Evolutionary conservation across 768 basidiomycete genomes (phyloP).

Genomic region (Suillus weaverae): DNA sequence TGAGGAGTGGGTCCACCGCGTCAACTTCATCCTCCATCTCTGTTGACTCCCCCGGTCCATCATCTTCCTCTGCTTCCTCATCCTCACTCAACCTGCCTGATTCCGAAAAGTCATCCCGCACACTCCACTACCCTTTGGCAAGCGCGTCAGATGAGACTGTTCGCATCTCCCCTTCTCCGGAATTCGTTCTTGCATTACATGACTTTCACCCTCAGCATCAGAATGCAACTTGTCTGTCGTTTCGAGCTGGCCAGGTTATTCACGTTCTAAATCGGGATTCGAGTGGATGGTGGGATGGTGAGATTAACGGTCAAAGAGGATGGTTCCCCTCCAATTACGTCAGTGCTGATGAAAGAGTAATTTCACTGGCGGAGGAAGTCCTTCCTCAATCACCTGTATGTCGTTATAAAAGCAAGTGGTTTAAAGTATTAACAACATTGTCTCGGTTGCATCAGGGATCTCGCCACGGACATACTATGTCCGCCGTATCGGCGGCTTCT

Average conservation of each 20-base stretch:
- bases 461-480: constrained; percentile 52
- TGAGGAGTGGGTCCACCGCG: constrained; percentile 53
- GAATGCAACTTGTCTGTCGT: constrained; percentile 80
- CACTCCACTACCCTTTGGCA: constrained; percentile 14
- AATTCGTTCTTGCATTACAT: constrained; percentile 90
- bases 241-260: constrained; percentile 88
- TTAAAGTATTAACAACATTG: constrained; percentile 12
- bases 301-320: constrained; percentile 82
- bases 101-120: constrained; percentile 28
- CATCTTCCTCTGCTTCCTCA: constrained; percentile 54
- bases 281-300: constrained; percentile 99
- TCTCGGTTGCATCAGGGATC: constrained; percentile 33
- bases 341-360: constrained; percentile 54
- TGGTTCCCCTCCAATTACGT: constrained; percentile 99
- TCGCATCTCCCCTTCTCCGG: constrained; percentile 42
- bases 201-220: constrained; percentile 77
- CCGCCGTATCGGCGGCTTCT: constrained; percentile 52
- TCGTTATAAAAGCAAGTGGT: constrained; percentile 1
- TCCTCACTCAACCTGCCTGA: constrained; percentile 48
- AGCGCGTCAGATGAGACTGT: constrained; percentile 53
- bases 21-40: constrained; percentile 60
- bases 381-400: constrained; percentile 47
- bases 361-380: constrained; percentile 58
- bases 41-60: constrained; percentile 52
- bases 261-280: constrained; percentile 84